Conservation (phyloP, 2,329 filamentous ascomycete species). For the Davidsoniella virescens region DNA sequence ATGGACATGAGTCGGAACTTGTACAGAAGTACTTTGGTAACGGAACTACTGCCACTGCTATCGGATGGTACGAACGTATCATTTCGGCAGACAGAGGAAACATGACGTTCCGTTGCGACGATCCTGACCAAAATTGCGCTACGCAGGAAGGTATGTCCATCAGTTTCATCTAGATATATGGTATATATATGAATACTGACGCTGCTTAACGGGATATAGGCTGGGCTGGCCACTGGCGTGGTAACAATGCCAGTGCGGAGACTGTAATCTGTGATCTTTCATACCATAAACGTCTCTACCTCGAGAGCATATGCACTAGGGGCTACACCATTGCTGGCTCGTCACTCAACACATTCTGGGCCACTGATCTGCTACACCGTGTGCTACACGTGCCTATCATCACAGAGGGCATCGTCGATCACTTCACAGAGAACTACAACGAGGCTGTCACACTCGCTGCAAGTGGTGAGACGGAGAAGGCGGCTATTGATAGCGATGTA, state of each 20-base stretch:
- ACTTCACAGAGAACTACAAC: constrained; percentile 43
- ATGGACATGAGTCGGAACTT: constrained; percentile 39
- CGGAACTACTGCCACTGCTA: constrained; percentile 36
- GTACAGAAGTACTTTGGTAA: constrained; percentile 53
- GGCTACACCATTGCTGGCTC: constrained; percentile 45
- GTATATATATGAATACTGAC: not conserved
- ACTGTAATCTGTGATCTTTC: constrained; percentile 54
- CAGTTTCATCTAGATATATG: not conserved
- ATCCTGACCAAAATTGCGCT: constrained; percentile 48
- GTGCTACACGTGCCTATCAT: constrained; percentile 46
- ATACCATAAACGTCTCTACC: constrained; percentile 38
- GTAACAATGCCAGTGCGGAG: constrained; percentile 45
- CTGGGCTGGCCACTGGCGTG: constrained; percentile 54
- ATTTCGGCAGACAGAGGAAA: constrained; percentile 38
- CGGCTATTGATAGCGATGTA: constrained; percentile 41
- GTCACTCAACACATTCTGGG: constrained; percentile 46
- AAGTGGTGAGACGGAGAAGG: constrained; percentile 25
- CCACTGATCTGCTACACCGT: constrained; percentile 49
- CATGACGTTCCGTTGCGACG: constrained; percentile 51
- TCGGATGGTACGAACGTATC: constrained; percentile 47
- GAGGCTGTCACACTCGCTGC: constrained; percentile 36
- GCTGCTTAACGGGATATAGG: constrained; percentile 22
- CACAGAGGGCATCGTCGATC: constrained; percentile 42
- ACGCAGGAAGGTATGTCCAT: constrained; percentile 26
- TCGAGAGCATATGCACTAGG: constrained; percentile 42